Base-by-base conservation (phyloP, 305 asterid species). In the Fraxinus angustifolia region DNA sequence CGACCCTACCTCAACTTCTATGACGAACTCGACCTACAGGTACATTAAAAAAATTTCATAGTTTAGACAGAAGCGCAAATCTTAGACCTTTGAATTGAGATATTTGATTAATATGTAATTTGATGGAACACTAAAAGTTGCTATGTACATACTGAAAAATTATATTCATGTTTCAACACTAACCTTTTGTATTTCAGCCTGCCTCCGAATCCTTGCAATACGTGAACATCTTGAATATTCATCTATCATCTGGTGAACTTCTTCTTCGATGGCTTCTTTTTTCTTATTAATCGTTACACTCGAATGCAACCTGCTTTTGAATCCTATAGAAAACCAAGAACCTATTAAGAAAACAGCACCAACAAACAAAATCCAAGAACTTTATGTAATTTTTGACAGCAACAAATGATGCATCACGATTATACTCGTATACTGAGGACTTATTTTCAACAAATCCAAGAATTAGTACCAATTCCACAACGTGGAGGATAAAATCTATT, bases 1-100 rank as follows among this genome's bases (percentile, higher is more conserved):
- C 58, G 60, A 86, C 3, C 92, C 93, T 40, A 87, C 92, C 72
- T 83, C 84, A 6, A 88, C 91, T 28, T 84, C 82, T 56, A 88
- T 80, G 76, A 82, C 91, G 79, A 89, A 84, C 19, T 85, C 91
- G 38, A 91, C 85, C 93, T 91, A 80, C 30, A 16, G 5, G 83
- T 11, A 36, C 7, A 73, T 28, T 7, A n/a, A 56, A 6, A 53
- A 56, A 56, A 16, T 16, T 50, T 56, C 56, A 38, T 71, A 81
- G 26, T 3, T 1, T 40, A 34, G 12, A 33, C 23, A 53, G 73
- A 65, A 8, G 31, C 8, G 16, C 26, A 65, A 65, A 65, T 65
- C 33, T 65, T 12, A 4, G 73, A 65, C 34, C 34, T 65, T 31
- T 17, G 65, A 56, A 56, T 56, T 21, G 65, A 17, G 65, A 6